Base-by-base conservation (phyloP, 768 basidiomycete species). In the Hygrophorus pudorinus region DNA sequence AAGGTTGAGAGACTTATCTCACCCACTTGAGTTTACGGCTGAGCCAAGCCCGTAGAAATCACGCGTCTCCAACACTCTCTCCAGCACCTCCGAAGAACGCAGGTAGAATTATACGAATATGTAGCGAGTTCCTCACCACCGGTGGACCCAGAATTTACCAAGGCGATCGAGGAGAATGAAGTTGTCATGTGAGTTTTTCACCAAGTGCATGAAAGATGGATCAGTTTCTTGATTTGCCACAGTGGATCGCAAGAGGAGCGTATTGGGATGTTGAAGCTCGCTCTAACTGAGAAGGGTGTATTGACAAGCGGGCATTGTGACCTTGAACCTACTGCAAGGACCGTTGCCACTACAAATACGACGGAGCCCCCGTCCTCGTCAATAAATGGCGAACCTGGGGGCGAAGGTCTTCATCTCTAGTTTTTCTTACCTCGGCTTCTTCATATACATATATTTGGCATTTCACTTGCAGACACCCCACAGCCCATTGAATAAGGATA, bases 161-260 rank as follows among this genome's bases (percentile, higher is more conserved):
- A 72, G 37, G 85, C 80, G 8, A 59, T 79, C 6, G 67, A 76
- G 45, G 88, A 91, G 61, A 91, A 91, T 55, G 67, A 79, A 51
- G 60, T 51, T 2, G 81, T 84, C 33, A 85, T 91, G 87, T 81
- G 10, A 4, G 12, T 36, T 36, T 46, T 47, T 41, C n/a, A 39
- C 29, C 16, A 27, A 17, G 12, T 40, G 37, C 39, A 38, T 4
- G 17, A 31, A 32, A 34, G 30, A 36, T 43, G 32, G 42, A 6
- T 36, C 45, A 38, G 44, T 4, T 35, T 53, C 41, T 48, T 39
- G 36, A 11, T n/a, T 18, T 34, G 38, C 20, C 45, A 24, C 50
- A 89, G 87, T 49, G 81, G 73, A 5, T 85, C 86, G 6, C 87
- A 89, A 61, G 74, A 82, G 54, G 87, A 90, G 54, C 71, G 86